phyloP scores from a whole-genome alignment of 768 basidiomycete species.

The Suillus bovinus region DNA sequence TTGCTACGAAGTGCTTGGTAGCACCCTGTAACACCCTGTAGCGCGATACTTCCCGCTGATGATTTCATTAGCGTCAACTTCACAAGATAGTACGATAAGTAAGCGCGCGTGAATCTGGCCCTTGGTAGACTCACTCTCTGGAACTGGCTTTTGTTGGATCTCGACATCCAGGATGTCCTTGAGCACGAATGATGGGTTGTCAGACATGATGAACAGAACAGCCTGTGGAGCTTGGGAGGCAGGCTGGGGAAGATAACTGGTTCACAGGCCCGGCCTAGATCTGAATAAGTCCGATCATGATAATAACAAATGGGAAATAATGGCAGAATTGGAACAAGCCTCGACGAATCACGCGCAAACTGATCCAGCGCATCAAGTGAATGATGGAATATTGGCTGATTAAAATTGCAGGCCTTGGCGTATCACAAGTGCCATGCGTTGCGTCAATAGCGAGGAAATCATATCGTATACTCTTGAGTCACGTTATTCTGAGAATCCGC shows the following conservation, averaged over 20 bases:
- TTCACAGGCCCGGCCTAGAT: neutral
- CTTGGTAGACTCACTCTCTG: conserved; percentile 50
- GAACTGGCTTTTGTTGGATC: conserved; percentile 76
- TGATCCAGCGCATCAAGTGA: too few species aligned
- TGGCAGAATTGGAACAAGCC: too few species aligned
- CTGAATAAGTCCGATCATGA: neutral
- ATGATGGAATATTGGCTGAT: too few species aligned
- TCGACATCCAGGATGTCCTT: conserved; percentile 63
- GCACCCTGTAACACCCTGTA: too few species aligned
- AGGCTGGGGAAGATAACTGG: conserved; percentile 5
- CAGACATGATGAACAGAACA: conserved; percentile 47
- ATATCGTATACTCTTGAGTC: too few species aligned
- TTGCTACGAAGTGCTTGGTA: too few species aligned
- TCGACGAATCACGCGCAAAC: too few species aligned
- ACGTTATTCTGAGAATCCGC: too few species aligned
- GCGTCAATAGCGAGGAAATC: too few species aligned
- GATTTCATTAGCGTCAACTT: conserved; percentile 76
- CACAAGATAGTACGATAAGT: conserved; percentile 11
- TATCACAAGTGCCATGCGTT: too few species aligned
- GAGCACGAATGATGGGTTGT: conserved; percentile 81
- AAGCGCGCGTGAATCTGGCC: neutral
- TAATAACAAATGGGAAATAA: neutral
- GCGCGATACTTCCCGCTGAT: too few species aligned
- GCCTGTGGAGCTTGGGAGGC: conserved; percentile 2
- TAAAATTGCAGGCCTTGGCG: too few species aligned